phyloP scores from a whole-genome alignment of 208 protist species.

The Acanthamoeba triangularis region DNA sequence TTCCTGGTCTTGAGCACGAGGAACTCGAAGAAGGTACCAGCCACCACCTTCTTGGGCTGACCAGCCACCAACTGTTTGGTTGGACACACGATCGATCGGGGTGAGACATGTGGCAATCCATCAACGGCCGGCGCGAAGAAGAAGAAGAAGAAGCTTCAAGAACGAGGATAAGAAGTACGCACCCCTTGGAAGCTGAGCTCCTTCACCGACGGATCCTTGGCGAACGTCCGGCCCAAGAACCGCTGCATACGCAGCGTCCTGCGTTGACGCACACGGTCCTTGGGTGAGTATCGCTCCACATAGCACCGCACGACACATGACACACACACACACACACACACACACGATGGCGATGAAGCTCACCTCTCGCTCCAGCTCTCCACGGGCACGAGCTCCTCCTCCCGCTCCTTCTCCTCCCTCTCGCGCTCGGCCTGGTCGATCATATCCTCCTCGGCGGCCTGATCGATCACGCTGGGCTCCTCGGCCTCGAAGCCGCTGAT shows the following conservation, averaged over 20 bases:
- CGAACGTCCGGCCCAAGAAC: constrained; percentile 43
- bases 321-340: too few relatives aligned
- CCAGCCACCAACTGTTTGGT: constrained; percentile 70
- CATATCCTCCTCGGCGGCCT: constrained; percentile 26
- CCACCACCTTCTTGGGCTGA: constrained; percentile 78
- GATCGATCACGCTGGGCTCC: constrained; percentile 39
- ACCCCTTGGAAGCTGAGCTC: constrained; percentile 63
- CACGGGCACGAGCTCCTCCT: constrained; percentile 65
- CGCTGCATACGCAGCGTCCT: constrained; percentile 68
- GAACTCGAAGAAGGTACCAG: constrained; percentile 88
- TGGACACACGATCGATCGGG: too few relatives aligned
- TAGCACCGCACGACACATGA: too few relatives aligned
- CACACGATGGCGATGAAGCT: too few relatives aligned
- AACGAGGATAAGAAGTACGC: not conserved
- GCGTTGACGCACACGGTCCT: not conserved
- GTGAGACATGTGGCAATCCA: too few relatives aligned
- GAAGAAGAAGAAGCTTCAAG: too few relatives aligned
- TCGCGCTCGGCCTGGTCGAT: constrained; percentile 58
- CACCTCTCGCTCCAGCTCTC: constrained; percentile 73
- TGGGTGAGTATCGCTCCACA: too few relatives aligned
- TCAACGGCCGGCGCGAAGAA: too few relatives aligned
- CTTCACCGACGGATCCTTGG: constrained; percentile 13
- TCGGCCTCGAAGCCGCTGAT: not conserved
- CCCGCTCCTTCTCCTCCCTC: constrained; percentile 38
- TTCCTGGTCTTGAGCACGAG: constrained; percentile 87